phyloP scores from a whole-genome alignment of 495 filamentous ascomycete genomes.

The Trichocladium uniseriatum region DNA sequence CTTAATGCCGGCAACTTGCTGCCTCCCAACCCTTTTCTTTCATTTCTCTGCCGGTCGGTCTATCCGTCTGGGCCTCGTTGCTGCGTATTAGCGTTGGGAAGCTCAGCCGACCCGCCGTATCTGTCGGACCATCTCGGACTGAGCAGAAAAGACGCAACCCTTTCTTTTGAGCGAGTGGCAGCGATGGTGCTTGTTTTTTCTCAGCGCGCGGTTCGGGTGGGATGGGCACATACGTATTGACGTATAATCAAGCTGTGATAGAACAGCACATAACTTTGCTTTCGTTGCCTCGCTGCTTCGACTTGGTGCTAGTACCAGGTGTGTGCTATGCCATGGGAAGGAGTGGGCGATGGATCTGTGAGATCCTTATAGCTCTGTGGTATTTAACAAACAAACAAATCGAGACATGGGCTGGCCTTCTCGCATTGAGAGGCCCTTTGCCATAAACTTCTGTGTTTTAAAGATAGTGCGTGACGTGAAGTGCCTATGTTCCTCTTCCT shows the following conservation, averaged over 20 bases:
- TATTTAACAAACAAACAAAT: not conserved
- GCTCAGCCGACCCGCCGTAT: conserved; percentile 6
- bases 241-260: too few relatives aligned
- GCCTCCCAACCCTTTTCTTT: not conserved
- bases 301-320: too few relatives aligned
- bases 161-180: conserved; percentile 14
- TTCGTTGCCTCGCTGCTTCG: not conserved
- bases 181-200: not conserved
- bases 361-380: not conserved
- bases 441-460: not conserved
- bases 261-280: not conserved
- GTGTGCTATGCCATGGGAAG: not conserved
- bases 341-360: not conserved
- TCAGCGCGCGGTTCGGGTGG: not conserved
- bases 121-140: not conserved
- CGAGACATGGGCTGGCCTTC: conserved; percentile 1
- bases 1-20: conserved; percentile 1
- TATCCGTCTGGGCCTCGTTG: not conserved
- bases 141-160: conserved; percentile 1
- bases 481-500: too few relatives aligned
- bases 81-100: not conserved
- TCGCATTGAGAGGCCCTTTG: conserved; percentile 5
- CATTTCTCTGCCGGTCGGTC: not conserved
- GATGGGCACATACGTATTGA: too few relatives aligned
- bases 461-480: too few relatives aligned